A percentile compares a stretch with the other conserved stretches of the same genome.
Conservation (phyloP, 768 basidiomycete species). For the Lactarius evosmus region DNA sequence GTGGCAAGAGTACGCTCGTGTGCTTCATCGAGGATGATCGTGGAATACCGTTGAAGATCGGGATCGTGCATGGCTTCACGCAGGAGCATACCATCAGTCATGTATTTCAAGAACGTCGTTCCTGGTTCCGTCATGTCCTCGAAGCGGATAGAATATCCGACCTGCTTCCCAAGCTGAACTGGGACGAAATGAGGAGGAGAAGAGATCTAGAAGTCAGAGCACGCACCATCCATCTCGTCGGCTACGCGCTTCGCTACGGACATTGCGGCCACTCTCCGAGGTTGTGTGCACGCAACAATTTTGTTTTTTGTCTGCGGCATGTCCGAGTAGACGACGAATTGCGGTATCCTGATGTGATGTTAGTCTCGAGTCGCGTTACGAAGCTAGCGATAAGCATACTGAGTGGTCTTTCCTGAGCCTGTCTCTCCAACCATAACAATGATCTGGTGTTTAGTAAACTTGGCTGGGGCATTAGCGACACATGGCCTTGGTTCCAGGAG, state of each 20-base stretch:
- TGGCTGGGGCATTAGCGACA: slow-evolving; percentile 33
- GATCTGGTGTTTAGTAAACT: slow-evolving; percentile 80
- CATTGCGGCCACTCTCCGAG: slow-evolving; percentile 95
- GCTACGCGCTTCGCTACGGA: slow-evolving; percentile 97
- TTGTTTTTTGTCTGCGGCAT: slow-evolving; percentile 87
- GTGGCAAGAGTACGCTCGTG: slow-evolving; percentile 98
- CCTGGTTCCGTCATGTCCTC: slow-evolving; percentile 92
- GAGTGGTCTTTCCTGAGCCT: slow-evolving; percentile 93
- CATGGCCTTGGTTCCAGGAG: slow-evolving; percentile 27
- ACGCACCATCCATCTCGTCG: slow-evolving; percentile 96
- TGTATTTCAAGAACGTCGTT: slow-evolving; percentile 96
- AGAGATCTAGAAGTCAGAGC: slow-evolving; percentile 15
- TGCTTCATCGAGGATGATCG: slow-evolving; percentile 97
- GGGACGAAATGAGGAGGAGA: slow-evolving; percentile 18
- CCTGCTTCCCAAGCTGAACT: slow-evolving; percentile 92
- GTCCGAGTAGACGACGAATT: slow-evolving; percentile 93
- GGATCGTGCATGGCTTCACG: slow-evolving; percentile 98
- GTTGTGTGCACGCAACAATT: slow-evolving; percentile 95
- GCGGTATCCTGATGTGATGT: slow-evolving; percentile 72
- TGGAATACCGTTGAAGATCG: slow-evolving; percentile 83
- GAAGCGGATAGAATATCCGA: slow-evolving; percentile 97
- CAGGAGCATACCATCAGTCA: slow-evolving; percentile 99
- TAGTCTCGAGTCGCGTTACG: background rate
- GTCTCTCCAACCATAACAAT: slow-evolving; percentile 93
- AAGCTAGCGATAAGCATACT: slow-evolving; percentile 47